Conservation (phyloP, 805 yeast species). For the Cyberlindnera bimundalis region DNA sequence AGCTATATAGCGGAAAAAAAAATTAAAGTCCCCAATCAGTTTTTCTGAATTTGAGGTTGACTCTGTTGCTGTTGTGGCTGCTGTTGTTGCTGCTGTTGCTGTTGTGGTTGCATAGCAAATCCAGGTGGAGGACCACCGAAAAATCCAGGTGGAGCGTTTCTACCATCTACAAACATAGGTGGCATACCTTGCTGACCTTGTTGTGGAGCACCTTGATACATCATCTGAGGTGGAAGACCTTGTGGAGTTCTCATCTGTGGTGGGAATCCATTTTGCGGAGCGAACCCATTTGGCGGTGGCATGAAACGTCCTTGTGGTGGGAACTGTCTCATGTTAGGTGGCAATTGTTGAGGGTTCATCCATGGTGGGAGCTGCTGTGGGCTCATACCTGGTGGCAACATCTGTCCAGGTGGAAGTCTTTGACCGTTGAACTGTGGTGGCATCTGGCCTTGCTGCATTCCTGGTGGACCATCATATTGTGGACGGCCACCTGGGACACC, state of each 20-base stretch:
- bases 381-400: constrained; percentile 19
- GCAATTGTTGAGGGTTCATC: constrained; percentile 18
- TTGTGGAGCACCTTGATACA: constrained; percentile 10
- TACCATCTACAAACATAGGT: constrained; percentile 9
- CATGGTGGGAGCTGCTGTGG: constrained; percentile 23
- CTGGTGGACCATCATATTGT: constrained; percentile 10
- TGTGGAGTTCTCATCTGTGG: constrained; percentile 12
- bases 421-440: constrained; percentile 21
- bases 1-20: background rate
- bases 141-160: constrained; percentile 24
- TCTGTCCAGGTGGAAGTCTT: constrained; percentile 10
- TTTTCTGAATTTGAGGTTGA: constrained; percentile 2
- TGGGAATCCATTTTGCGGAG: constrained; percentile 16
- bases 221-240: constrained; percentile 16
- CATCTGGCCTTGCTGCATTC: constrained; percentile 14
- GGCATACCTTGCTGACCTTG: constrained; percentile 11
- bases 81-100: constrained; percentile 5
- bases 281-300: constrained; percentile 18
- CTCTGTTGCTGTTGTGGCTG: constrained; percentile 2
- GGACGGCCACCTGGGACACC: constrained; percentile 1
- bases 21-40: constrained; percentile 1
- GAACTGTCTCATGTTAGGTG: constrained; percentile 21
- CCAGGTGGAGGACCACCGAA: constrained; percentile 24
- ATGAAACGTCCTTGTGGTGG: constrained; percentile 22
- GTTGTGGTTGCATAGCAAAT: constrained; percentile 14